Evolutionary conservation across 2,329 filamentous ascomycete species (phyloP).

Genomic region (Ceratocystis cacaofunesta): DNA sequence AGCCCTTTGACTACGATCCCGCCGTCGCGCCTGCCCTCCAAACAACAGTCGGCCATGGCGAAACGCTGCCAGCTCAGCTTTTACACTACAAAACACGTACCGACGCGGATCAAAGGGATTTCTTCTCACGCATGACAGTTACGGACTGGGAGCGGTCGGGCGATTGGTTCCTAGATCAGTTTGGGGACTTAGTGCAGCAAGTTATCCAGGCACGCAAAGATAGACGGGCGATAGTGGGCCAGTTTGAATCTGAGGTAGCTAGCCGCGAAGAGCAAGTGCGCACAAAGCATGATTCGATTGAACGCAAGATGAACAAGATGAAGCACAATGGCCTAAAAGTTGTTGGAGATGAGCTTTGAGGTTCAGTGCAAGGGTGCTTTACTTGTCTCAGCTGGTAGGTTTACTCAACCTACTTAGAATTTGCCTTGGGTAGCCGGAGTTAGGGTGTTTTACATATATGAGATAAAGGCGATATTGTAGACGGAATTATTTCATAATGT

Average conservation of each 20-base stretch:
- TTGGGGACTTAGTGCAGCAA: constrained; percentile 34
- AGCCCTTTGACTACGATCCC: constrained; percentile 44
- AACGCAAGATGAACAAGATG: constrained; percentile 38
- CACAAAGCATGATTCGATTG: constrained; percentile 38
- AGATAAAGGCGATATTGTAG: background rate
- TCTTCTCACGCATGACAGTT: constrained; percentile 39
- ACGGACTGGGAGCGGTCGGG: constrained; percentile 45
- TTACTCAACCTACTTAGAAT: background rate
- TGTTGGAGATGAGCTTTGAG: constrained; percentile 24
- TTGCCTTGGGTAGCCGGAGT: background rate
- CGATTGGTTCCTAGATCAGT: constrained; percentile 44
- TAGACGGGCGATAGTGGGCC: constrained; percentile 35
- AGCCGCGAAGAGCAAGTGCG: constrained; percentile 40
- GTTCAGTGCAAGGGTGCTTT: background rate
- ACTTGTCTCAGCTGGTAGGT: background rate
- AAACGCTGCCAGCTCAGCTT: constrained; percentile 34
- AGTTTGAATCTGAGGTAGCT: constrained; percentile 42
- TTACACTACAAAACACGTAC: constrained; percentile 34
- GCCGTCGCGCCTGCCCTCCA: constrained; percentile 26
- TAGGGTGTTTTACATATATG: background rate
- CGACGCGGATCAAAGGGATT: constrained; percentile 32
- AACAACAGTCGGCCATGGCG: constrained; percentile 26
- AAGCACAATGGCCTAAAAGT: constrained; percentile 42
- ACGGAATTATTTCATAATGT: background rate
- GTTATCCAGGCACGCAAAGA: constrained; percentile 34